These are phyloP conservation scores for Penicillium sp. DNA, from an alignment of 2,329 filamentous ascomycete genomes.

Conservation along the genomic window DNA sequence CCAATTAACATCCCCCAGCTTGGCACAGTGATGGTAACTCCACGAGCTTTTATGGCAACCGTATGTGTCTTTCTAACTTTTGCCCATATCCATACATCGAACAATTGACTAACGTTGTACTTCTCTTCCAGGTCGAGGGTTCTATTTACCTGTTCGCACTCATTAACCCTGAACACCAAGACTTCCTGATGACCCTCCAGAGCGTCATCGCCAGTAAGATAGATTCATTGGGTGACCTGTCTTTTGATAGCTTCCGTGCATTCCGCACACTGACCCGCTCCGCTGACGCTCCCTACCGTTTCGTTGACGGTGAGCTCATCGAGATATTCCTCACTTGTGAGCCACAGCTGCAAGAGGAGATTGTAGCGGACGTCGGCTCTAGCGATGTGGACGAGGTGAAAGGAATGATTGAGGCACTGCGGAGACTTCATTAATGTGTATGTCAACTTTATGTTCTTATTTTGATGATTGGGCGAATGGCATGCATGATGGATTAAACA, in stretches of 20 bases:
- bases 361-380: constrained; percentile 52
- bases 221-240: constrained; percentile 68
- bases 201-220: constrained; percentile 66
- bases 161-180: constrained; percentile 70
- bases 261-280: constrained; percentile 73
- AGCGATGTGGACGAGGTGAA: constrained; percentile 60
- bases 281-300: constrained; percentile 75
- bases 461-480: neutral
- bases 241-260: constrained; percentile 78
- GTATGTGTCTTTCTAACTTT: constrained; percentile 53
- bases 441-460: neutral
- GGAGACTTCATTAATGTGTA: constrained; percentile 46
- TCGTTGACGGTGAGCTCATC: constrained; percentile 89
- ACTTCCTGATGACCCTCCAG: constrained; percentile 82
- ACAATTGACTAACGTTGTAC: neutral
- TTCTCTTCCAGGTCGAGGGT: constrained; percentile 74
- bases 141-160: constrained; percentile 86
- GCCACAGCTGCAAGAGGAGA: constrained; percentile 57
- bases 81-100: neutral
- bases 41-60: constrained; percentile 84
- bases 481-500: neutral
- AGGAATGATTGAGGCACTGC: constrained; percentile 61
- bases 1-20: constrained; percentile 68
- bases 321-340: constrained; percentile 78
- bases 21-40: constrained; percentile 68